Evolutionary conservation across 2,329 filamentous ascomycete genomes (phyloP).

Genomic region (Clathrospora elynae): DNA sequence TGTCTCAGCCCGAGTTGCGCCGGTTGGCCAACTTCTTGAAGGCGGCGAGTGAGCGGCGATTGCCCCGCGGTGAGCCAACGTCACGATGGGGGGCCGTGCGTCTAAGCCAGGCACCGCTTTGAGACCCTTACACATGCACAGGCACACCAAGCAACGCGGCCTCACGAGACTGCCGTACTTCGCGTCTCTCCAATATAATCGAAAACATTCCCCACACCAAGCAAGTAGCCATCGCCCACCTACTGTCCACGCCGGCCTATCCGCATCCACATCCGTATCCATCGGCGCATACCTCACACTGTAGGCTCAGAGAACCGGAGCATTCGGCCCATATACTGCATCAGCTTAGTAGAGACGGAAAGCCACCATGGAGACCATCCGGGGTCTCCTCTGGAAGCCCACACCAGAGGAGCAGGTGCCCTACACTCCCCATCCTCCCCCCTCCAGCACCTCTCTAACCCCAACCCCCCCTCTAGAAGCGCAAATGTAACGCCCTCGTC

Average conservation of each 20-base stretch:
- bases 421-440: not conserved
- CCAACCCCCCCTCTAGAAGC: slow-evolving; percentile 64
- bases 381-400: slow-evolving; percentile 85
- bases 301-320: not conserved
- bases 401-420: slow-evolving; percentile 89
- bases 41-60: slow-evolving; percentile 29
- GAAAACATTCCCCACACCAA: not conserved
- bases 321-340: too few species aligned
- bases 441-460: not conserved
- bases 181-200: not conserved
- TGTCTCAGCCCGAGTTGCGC: slow-evolving; percentile 11
- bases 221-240: too few species aligned
- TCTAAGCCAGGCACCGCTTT: slow-evolving; percentile 31
- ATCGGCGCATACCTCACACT: slow-evolving; percentile 4
- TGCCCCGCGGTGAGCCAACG: slow-evolving; percentile 34
- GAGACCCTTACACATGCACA: slow-evolving; percentile 16
- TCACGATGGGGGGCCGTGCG: slow-evolving; percentile 26
- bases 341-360: too few species aligned
- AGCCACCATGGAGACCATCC: slow-evolving; percentile 78
- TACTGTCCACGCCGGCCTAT: not conserved
- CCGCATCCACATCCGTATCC: slow-evolving; percentile 3
- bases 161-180: not conserved
- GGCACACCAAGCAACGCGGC: slow-evolving; percentile 5
- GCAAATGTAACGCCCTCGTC: slow-evolving; percentile 92
- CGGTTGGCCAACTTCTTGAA: slow-evolving; percentile 6